phyloP scores from a whole-genome alignment of 306 rosid species.

The Dalbergia cultrata region DNA sequence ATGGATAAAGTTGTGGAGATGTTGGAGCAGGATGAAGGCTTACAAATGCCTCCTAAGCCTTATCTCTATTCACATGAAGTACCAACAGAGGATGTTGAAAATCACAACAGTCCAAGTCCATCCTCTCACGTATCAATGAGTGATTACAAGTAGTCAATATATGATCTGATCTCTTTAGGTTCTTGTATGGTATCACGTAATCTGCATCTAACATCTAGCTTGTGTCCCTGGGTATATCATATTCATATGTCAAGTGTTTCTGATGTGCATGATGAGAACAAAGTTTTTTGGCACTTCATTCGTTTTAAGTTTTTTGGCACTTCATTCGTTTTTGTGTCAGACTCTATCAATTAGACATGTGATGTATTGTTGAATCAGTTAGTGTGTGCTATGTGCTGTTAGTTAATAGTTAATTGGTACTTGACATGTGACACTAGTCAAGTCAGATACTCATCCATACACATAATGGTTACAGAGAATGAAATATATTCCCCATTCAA shows the following conservation, averaged over 20 bases:
- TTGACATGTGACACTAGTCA: too few species aligned
- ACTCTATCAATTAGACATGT: neutral
- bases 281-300: neutral
- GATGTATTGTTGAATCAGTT: too few species aligned
- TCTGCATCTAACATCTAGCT: too few species aligned
- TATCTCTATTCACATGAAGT: constrained; percentile 28
- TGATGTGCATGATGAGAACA: neutral
- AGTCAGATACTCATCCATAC: too few species aligned
- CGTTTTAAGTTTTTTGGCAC: neutral
- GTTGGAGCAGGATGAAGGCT: constrained; percentile 29
- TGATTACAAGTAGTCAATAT: neutral
- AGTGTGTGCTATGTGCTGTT: too few species aligned
- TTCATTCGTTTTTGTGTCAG: neutral
- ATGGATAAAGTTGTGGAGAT: constrained; percentile 42
- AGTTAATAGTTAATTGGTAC: too few species aligned
- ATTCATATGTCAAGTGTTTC: neutral
- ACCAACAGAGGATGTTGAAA: neutral
- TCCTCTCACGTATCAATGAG: constrained; percentile 9
- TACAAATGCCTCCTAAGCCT: constrained; percentile 30
- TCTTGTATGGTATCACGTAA: neutral
- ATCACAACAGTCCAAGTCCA: neutral
- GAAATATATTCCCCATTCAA: neutral
- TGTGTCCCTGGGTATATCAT: too few species aligned
- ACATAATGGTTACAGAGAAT: too few species aligned
- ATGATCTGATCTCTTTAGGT: neutral